Evolutionary conservation across 345 rosid species (phyloP).

Genomic region (Lumnitzera racemosa): DNA sequence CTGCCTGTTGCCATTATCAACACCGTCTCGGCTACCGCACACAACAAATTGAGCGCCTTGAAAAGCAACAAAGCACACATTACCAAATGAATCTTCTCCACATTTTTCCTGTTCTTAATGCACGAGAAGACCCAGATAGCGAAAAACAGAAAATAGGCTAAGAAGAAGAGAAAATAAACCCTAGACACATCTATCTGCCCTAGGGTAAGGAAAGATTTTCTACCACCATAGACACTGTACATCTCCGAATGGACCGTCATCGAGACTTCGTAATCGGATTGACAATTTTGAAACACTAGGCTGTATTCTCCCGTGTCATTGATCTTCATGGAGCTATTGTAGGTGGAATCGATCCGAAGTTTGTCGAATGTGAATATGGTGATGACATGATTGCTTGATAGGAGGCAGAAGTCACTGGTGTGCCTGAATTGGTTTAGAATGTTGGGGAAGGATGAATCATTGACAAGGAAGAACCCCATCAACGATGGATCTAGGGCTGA

Average conservation of each 20-base stretch:
- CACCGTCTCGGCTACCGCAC: slow-evolving; percentile 37
- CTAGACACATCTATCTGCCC: slow-evolving; percentile 36
- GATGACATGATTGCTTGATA: slow-evolving; percentile 28
- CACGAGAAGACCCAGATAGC: slow-evolving; percentile 23
- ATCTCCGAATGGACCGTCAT: slow-evolving; percentile 50
- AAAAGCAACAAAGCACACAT: slow-evolving; percentile 39
- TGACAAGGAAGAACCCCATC: slow-evolving; percentile 36
- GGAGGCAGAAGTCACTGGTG: slow-evolving; percentile 15
- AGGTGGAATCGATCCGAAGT: slow-evolving; percentile 14
- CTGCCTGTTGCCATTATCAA: slow-evolving; percentile 36
- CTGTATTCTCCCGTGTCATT: slow-evolving; percentile 29
- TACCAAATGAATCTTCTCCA: slow-evolving; percentile 35
- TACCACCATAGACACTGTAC: slow-evolving; percentile 27
- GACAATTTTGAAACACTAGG: slow-evolving; percentile 41
- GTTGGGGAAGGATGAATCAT: slow-evolving; percentile 11
- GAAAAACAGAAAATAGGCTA: slow-evolving; percentile 19
- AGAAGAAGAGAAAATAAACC: slow-evolving; percentile 24
- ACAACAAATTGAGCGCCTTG: slow-evolving; percentile 42
- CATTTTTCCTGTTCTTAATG: slow-evolving; percentile 21
- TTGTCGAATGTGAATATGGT: slow-evolving; percentile 23
- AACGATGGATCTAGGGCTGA: slow-evolving; percentile 20
- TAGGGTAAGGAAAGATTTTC: slow-evolving; percentile 40
- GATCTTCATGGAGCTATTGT: slow-evolving; percentile 14
- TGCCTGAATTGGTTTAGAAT: slow-evolving; percentile 20
- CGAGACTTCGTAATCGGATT: slow-evolving; percentile 32